Percentiles rank a stretch among this genome's conserved stretches.
Conservation (phyloP, 2,329 filamentous ascomycete genomes). For the Penicillium sp. region DNA sequence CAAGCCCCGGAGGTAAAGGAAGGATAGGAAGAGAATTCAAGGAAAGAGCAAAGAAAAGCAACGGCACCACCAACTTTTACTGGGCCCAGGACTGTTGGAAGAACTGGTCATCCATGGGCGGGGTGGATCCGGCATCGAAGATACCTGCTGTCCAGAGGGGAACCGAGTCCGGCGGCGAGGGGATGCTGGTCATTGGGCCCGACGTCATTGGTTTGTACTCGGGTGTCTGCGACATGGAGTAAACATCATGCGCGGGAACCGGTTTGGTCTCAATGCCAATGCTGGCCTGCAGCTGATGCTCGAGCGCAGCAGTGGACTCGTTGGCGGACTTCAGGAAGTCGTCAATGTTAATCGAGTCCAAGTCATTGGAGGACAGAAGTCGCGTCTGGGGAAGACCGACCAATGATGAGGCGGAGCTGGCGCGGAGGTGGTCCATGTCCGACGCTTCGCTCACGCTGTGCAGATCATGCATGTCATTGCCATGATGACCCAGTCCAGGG, state of each 20-base stretch:
- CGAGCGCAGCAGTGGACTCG: conserved; percentile 41
- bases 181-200: conserved; percentile 19
- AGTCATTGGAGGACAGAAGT: conserved; percentile 42
- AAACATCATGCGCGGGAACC: conserved; percentile 32
- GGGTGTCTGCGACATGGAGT: conserved; percentile 28
- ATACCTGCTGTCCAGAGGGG: conserved; percentile 36
- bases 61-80: conserved; percentile 7
- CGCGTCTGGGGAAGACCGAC: conserved; percentile 44
- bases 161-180: conserved; percentile 29
- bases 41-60: conserved; percentile 13
- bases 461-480: conserved; percentile 39
- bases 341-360: conserved; percentile 47
- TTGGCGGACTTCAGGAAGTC: conserved; percentile 47
- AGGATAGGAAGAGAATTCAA: conserved; percentile 12
- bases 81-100: conserved; percentile 36
- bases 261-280: conserved; percentile 40
- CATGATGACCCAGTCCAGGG: conserved; percentile 30
- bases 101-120: conserved; percentile 35
- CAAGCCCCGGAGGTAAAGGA: conserved; percentile 18
- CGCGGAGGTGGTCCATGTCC: conserved; percentile 43
- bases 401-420: conserved; percentile 48
- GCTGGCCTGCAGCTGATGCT: conserved; percentile 42
- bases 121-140: conserved; percentile 32
- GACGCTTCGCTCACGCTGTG: conserved; percentile 46
- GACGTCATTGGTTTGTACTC: conserved; percentile 25